Evolutionary conservation across 257 asterid species (phyloP).

Genomic region (Petunia secreta): DNA sequence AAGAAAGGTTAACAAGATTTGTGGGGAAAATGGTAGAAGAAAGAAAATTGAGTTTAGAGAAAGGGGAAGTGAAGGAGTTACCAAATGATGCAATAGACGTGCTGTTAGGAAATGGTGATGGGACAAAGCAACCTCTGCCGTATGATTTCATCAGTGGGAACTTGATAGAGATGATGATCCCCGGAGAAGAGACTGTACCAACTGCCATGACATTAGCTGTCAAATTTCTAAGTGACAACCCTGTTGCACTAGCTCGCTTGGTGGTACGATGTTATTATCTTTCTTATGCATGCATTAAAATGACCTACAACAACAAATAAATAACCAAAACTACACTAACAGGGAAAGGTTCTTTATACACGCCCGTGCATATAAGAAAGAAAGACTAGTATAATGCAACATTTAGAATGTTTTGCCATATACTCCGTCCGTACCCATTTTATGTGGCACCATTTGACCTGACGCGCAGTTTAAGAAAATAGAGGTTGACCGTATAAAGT

Average conservation of each 20-base stretch:
- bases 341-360: too few relatives aligned
- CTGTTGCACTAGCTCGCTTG: conserved; percentile 58
- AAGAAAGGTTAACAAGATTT: conserved; percentile 56
- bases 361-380: too few relatives aligned
- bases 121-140: conserved; percentile 48
- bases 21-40: conserved; percentile 58
- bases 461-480: too few relatives aligned
- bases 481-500: too few relatives aligned
- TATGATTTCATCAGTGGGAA: conserved; percentile 67
- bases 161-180: conserved; percentile 92
- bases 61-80: conserved; percentile 27
- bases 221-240: conserved; percentile 72
- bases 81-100: conserved; percentile 66
- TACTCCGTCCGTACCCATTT: too few relatives aligned
- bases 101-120: conserved; percentile 65
- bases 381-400: too few relatives aligned
- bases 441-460: too few relatives aligned
- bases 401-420: too few relatives aligned
- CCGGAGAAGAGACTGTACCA: conserved; percentile 94
- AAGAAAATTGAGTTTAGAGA: conserved; percentile 47
- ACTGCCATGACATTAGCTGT: conserved; percentile 83
- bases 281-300: not conserved
- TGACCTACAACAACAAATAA: too few relatives aligned
- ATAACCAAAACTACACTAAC: too few relatives aligned
- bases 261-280: conserved; percentile 51